Evolutionary conservation across 768 basidiomycete genomes (phyloP).

Genomic region (Termitomyces sp.): DNA sequence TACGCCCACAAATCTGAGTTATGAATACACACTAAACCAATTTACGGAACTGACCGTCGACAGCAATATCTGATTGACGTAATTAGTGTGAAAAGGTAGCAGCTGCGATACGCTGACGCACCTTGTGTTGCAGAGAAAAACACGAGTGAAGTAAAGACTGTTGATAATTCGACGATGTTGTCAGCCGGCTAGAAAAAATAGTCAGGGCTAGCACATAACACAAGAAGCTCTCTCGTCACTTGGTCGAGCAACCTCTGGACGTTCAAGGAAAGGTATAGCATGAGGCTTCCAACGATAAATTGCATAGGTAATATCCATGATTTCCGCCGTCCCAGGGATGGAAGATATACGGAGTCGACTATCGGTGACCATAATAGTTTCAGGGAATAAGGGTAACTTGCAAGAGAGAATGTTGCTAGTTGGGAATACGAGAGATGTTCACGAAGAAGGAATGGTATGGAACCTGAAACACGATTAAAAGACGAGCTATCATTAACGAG

Average conservation of each 20-base stretch:
- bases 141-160: conserved; percentile 85
- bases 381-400: conserved; percentile 93
- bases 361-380: conserved; percentile 98
- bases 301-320: conserved; percentile 99
- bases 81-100: conserved; percentile 9
- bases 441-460: conserved; percentile 93
- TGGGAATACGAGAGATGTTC: conserved; percentile 97
- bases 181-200: conserved; percentile 63
- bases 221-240: conserved; percentile 38
- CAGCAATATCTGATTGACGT: conserved; percentile 79
- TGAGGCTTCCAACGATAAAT: conserved; percentile 77
- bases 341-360: conserved; percentile 86
- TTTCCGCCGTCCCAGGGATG: conserved; percentile 87
- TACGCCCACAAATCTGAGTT: conserved; percentile 21
- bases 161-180: conserved; percentile 73
- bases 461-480: conserved; percentile 49
- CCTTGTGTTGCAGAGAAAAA: conserved; percentile 98
- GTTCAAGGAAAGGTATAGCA: conserved; percentile 74
- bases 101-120: conserved; percentile 25
- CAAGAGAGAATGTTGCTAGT: conserved; percentile 89
- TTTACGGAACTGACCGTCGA: conserved; percentile 65
- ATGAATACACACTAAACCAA: conserved; percentile 1
- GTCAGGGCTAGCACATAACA: conserved; percentile 11
- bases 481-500: background rate
- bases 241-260: conserved; percentile 76